Percentiles rank a stretch among this genome's conserved stretches.
phyloP scores from a whole-genome alignment of 1,139 yeast genomes.

The Hansenula sp. region DNA sequence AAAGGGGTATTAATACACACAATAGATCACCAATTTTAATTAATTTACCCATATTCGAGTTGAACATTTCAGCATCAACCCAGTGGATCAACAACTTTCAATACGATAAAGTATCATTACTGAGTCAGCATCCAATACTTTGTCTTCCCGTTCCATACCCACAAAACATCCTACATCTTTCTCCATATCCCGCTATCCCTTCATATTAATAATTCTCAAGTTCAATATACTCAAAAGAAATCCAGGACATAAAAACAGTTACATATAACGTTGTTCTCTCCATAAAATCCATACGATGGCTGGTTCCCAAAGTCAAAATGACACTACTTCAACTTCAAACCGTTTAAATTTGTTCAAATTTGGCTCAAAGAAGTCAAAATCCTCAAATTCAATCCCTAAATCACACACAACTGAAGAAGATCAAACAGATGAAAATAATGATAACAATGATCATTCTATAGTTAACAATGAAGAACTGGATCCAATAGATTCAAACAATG shows the following conservation, averaged over 20 bases:
- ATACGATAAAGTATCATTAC: too few relatives aligned
- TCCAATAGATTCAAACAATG: background rate
- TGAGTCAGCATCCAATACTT: too few relatives aligned
- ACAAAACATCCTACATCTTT: background rate
- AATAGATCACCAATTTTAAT: background rate
- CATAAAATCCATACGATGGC: background rate
- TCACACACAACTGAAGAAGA: background rate
- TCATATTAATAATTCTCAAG: too few relatives aligned
- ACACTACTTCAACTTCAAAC: background rate
- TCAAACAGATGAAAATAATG: background rate
- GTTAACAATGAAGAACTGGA: background rate
- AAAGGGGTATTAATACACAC: background rate
- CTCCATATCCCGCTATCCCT: too few relatives aligned
- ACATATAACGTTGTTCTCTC: too few relatives aligned
- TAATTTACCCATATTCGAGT: too few relatives aligned
- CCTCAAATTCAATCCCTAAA: background rate
- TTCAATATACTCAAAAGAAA: too few relatives aligned
- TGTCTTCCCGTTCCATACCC: background rate
- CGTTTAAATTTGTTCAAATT: background rate
- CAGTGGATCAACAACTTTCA: background rate
- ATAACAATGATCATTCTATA: too few relatives aligned
- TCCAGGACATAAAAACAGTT: too few relatives aligned
- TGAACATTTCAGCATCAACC: background rate
- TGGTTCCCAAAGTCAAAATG: background rate
- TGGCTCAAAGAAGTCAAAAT: slow-evolving; percentile 1